Base-by-base conservation (phyloP, 306 rosid genomes). In the Citrullus amarus region DNA sequence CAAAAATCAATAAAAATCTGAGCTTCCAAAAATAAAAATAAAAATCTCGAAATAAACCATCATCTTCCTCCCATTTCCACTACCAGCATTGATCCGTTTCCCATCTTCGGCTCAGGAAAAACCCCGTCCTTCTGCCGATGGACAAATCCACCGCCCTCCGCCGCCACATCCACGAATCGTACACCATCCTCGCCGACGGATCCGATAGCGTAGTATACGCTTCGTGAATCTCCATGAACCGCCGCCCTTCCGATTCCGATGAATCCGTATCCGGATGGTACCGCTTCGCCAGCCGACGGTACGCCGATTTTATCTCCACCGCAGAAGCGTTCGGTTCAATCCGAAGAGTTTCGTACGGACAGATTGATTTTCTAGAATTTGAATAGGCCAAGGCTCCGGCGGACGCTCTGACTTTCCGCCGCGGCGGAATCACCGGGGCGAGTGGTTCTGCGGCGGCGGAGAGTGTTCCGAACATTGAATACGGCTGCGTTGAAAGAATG, bases 51-150 rank as follows among this genome's bases (percentile, higher is more conserved):
- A 36, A 36, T 36, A 36, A 36, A 36, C 6, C 39, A 36, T 36
- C 39, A 36, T 36, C 39, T 3, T 36, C 39, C 5, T 36, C 6
- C 39, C 39, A 36, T 36, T 36, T 36, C 6, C 39, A 25, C 87
- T 93, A 93, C 98, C 98, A 93, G 84, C 98, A 93, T 87, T 93
- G 98, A 39, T 93, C 97, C 28, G 97, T 93, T 79, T 93, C 97
- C 98, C 98, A 93, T 63, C 90, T 81, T 15, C 93, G 88, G 75
- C 87, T 88, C 83, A 83, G 0, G 79, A 75, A 80, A 79, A 77
- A 86, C 75, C 86, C 95, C 22, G 87, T 3, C 41, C 44, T 30
- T 25, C 62, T 75, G 43, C 62, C 79, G 51, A n/a, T 70, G 14
- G 82, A 0, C 83, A 12, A 11, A 78, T 78, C 22, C 70, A 44